Evolutionary conservation across 1,139 yeast species (phyloP).

Genomic region (Kodamaea sp.): DNA sequence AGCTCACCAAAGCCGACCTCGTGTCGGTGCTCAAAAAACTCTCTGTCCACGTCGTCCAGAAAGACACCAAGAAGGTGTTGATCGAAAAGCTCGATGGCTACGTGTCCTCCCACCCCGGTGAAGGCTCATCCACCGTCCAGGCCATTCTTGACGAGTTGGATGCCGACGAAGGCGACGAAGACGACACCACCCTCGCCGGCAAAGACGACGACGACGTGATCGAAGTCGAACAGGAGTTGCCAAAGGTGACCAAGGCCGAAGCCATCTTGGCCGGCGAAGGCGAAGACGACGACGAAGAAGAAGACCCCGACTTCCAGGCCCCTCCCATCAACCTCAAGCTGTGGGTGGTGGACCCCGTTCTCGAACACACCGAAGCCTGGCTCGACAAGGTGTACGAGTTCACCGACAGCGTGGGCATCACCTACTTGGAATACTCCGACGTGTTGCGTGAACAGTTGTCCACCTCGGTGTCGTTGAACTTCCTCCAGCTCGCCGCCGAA

Average conservation of each 20-base stretch:
- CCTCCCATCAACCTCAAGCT: slow-evolving; percentile 46
- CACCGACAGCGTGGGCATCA: slow-evolving; percentile 43
- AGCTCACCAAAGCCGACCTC: slow-evolving; percentile 43
- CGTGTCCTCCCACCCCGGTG: slow-evolving; percentile 38
- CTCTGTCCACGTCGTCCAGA: slow-evolving; percentile 35
- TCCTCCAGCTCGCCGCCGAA: slow-evolving; percentile 42
- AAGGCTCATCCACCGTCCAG: slow-evolving; percentile 31
- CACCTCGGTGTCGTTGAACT: slow-evolving; percentile 49
- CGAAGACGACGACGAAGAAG: slow-evolving; percentile 22
- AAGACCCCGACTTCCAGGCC: slow-evolving; percentile 25
- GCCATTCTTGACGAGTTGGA: slow-evolving; percentile 14
- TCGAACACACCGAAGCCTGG: slow-evolving; percentile 31
- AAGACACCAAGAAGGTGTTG: slow-evolving; percentile 47
- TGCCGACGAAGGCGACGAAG: slow-evolving; percentile 22
- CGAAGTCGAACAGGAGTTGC: slow-evolving; percentile 11
- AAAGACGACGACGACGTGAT: slow-evolving; percentile 22
- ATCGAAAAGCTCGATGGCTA: slow-evolving; percentile 43
- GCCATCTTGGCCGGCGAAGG: slow-evolving; percentile 27
- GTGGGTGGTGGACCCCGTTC: slow-evolving; percentile 41
- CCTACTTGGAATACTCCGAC: slow-evolving; percentile 43
- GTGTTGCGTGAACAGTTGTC: slow-evolving; percentile 52
- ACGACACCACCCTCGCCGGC: slow-evolving; percentile 16
- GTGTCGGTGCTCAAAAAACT: slow-evolving; percentile 36
- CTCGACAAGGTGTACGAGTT: slow-evolving; percentile 33
- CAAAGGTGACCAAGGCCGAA: slow-evolving; percentile 12